phyloP scores from a whole-genome alignment of 176 grass and related monocot genomes.

The Urochloa ruziziensis region DNA sequence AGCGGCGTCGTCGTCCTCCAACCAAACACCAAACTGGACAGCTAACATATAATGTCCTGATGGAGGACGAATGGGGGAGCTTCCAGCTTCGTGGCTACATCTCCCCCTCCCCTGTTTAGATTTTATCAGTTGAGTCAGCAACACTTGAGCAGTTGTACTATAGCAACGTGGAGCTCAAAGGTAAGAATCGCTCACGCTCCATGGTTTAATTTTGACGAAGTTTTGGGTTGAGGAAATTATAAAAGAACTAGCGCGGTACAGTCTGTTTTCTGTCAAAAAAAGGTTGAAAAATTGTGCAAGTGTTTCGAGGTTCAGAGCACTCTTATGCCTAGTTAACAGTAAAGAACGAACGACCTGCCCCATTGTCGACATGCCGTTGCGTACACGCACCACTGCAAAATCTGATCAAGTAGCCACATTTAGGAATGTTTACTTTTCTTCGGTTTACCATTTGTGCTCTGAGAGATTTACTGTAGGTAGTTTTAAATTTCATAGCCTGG shows the following conservation, averaged over 20 bases:
- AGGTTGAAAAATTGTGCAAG: not conserved
- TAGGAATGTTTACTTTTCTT: not conserved
- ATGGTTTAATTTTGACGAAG: not conserved
- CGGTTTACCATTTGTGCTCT: not conserved
- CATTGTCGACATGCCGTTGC: slow-evolving; percentile 4
- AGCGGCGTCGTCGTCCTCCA: not conserved
- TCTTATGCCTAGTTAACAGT: slow-evolving; percentile 5
- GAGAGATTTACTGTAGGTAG: no score
- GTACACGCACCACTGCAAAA: not conserved
- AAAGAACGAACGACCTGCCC: not conserved
- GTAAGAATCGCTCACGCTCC: not conserved
- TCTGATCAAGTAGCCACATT: no score
- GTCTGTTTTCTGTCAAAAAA: not conserved
- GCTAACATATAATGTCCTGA: not conserved
- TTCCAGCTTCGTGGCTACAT: not conserved
- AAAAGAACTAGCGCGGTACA: not conserved
- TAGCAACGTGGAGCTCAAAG: not conserved
- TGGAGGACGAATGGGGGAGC: not conserved
- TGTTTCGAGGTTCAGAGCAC: not conserved
- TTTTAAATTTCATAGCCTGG: no score
- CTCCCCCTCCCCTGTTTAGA: not conserved
- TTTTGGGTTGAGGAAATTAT: not conserved
- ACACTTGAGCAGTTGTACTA: not conserved
- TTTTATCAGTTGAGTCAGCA: not conserved
- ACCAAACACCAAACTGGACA: not conserved